Evolutionary conservation across 2,329 filamentous ascomycete genomes (phyloP).

Genomic region (Magnaporthiopsis rhizophila): DNA sequence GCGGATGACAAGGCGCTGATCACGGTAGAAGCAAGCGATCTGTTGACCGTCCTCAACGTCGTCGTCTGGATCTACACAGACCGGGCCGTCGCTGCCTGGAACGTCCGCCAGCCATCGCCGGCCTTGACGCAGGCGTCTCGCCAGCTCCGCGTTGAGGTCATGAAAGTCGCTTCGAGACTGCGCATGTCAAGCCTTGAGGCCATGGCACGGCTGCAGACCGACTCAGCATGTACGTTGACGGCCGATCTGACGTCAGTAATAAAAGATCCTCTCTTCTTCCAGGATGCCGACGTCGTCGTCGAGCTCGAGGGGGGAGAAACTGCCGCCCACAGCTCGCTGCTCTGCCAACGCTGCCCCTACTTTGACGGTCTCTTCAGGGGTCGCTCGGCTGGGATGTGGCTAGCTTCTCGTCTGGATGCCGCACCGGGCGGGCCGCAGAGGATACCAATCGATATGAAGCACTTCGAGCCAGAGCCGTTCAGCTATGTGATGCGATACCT

Average conservation of each 20-base stretch:
- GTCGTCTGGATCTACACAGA: constrained; percentile 78
- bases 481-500: constrained; percentile 70
- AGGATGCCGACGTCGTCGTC: constrained; percentile 70
- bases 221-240: constrained; percentile 55
- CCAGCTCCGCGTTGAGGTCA: constrained; percentile 75
- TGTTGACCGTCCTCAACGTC: constrained; percentile 72
- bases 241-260: constrained; percentile 65
- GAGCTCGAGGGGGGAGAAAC: constrained; percentile 70
- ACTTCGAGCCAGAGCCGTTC: constrained; percentile 69
- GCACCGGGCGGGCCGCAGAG: constrained; percentile 19
- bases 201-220: constrained; percentile 68
- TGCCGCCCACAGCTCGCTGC: constrained; percentile 65
- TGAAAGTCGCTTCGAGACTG: constrained; percentile 56
- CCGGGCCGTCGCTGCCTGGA: constrained; percentile 76
- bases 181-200: constrained; percentile 27
- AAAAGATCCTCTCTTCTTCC: constrained; percentile 59
- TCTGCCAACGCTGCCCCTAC: constrained; percentile 84
- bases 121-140: constrained; percentile 65
- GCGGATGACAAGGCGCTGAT: constrained; percentile 42
- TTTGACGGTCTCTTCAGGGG: constrained; percentile 86
- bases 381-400: constrained; percentile 78
- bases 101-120: constrained; percentile 60
- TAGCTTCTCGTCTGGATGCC: constrained; percentile 56
- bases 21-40: constrained; percentile 61
- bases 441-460: constrained; percentile 70